Evolutionary conservation across 768 basidiomycete genomes (phyloP), one percentile per base, ranked within the genome.

Genomic region (Lactifluus piperatus): DNA sequence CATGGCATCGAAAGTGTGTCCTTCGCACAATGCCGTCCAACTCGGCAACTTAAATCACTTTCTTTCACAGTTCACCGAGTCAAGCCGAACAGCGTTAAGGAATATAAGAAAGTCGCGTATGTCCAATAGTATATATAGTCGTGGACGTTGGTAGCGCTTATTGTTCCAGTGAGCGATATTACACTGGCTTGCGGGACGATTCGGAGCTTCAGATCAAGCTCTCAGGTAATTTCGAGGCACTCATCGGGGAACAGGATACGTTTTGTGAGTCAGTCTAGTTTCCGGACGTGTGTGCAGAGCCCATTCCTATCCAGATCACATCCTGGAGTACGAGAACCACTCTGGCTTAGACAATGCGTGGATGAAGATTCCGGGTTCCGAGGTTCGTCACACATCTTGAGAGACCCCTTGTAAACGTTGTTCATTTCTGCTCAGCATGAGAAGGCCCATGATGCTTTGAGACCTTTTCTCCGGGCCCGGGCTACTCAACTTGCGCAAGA

Each of bases 311-410:
- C 6, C 53, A 81, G 79, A 78, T 26, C 83, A 84, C 64, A 91
- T 95, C 64, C 76, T 97, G 29, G 95, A 97, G 73, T 95, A 95
- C 69, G 92, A 97, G 74, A 94, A 94, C 61, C 91, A 93, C 71
- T 82, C 79, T 32, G 94, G 94, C 10, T 91, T 84, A 64, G 95
- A 97, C 74, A 84, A 84, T 71, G 84, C 86, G 20, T 79, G 78
- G 46, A 71, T 75, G 54, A 77, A 86, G 60, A 77, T 94, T 54
- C 77, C 74, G 54, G 75, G 76, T 51, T 86, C 88, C 8, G 76
- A 84, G 73, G 93, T 91, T 69, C 64, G 79, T 68, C 32, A 52
- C 37, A 18, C 16, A 29, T 14, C 34, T 30, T 60, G 16, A 37
- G 13, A 43, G 27, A 26, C 39, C 63, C 11, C 51, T 11, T 16